Evolutionary conservation across 345 rosid genomes (phyloP), one percentile per base, ranked within the genome.

Genomic region (Linum trigynum): DNA sequence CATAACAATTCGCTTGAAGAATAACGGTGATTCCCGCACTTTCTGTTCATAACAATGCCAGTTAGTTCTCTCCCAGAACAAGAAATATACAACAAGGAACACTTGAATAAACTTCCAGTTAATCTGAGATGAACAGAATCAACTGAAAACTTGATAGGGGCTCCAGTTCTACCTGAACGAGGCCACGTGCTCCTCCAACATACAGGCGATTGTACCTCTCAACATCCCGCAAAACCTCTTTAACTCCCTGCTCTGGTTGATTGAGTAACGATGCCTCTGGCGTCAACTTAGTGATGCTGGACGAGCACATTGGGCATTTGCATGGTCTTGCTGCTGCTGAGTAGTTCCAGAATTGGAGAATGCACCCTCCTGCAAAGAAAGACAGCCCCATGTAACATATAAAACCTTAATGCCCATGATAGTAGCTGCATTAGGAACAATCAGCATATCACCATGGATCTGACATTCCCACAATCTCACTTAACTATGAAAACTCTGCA

Each of bases 321-420:
- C 96, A 89, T 65, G 94, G 94, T 66, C 63, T 83, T 23, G 94
- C 77, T 51, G 85, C 78, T 35, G 94, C 83, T 53, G 83, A 81
- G 64, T 91, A 91, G 72, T 81, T 91, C 98, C 98, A 91, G 66
- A 78, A 85, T 76, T 84, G 94, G 86, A 91, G 72, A 69, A 91
- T 88, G 78, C 96, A 91, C 61, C 71, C 79, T 11, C 81, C 98
- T 91, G 81, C 75, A 72, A 38, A 41, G 57, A 59, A 57, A 58
- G 42, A 41, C 45, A 41, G 45, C 32, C 32, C 32, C 45, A 45
- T 45, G 10, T 4, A 2, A 7, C 12, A 14, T 45, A 7, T 7
- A 45, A 45, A 45, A 45, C 12, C 7, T 45, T 14, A 45, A 14
- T 14, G 12, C 51, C 7, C 51, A 23, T 23, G 32, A 23, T 45